phyloP scores from a whole-genome alignment of 176 grass and related monocot species.

The Aegilops speltoides region DNA sequence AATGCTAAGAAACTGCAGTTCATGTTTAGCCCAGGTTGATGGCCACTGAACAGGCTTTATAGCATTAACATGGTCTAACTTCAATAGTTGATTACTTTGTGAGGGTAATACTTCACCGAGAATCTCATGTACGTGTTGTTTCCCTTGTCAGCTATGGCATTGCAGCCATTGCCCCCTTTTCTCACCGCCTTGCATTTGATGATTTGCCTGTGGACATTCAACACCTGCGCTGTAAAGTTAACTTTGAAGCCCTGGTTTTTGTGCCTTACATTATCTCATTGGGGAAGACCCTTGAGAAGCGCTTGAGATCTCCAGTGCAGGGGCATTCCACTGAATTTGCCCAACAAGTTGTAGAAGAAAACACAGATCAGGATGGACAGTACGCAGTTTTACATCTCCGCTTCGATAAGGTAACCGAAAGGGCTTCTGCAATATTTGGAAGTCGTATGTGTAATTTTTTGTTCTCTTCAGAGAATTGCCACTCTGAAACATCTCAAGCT shows the following conservation, averaged over 20 bases:
- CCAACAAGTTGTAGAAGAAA: slow-evolving; percentile 36
- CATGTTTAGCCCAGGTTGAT: background rate
- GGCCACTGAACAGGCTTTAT: background rate
- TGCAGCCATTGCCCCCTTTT: slow-evolving; percentile 83
- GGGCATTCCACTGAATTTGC: slow-evolving; percentile 28
- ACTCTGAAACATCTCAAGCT: slow-evolving; percentile 8
- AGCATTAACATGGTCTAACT: slow-evolving; percentile 26
- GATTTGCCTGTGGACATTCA: slow-evolving; percentile 72
- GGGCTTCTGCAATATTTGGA: slow-evolving; percentile 13
- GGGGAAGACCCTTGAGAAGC: slow-evolving; percentile 59
- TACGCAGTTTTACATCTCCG: slow-evolving; percentile 91
- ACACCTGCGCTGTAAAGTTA: slow-evolving; percentile 75
- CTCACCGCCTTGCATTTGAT: slow-evolving; percentile 90
- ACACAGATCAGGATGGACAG: slow-evolving; percentile 45
- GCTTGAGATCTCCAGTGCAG: slow-evolving; percentile 51
- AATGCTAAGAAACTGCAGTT: background rate
- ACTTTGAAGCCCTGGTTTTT: slow-evolving; percentile 87
- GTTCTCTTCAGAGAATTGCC: background rate
- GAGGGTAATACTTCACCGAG: background rate
- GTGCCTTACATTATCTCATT: slow-evolving; percentile 72
- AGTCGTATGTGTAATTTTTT: background rate
- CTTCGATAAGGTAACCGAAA: slow-evolving; percentile 79
- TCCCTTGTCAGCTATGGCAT: slow-evolving; percentile 74
- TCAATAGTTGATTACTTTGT: slow-evolving; percentile 23
- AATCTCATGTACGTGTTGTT: slow-evolving; percentile 28